Evolutionary conservation across 1,284 basidiomycete species (phyloP).

Genomic region (Neotropicomus parvogracilis): DNA sequence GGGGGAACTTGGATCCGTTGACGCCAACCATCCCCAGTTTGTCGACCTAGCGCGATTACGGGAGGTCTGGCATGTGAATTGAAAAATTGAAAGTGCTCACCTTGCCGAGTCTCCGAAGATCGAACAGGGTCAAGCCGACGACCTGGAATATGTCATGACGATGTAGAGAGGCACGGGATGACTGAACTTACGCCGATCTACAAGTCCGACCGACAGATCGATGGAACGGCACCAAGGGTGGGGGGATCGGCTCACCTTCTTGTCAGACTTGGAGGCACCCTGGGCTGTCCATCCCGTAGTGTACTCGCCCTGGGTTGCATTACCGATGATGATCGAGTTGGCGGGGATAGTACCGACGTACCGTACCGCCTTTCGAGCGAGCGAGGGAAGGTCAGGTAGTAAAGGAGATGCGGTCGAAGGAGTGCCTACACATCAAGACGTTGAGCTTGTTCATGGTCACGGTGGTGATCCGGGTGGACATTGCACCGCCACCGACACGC

Average conservation of each 20-base stretch:
- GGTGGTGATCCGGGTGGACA: slow-evolving; percentile 11
- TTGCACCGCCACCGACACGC: slow-evolving; percentile 29
- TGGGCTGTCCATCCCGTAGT: slow-evolving; percentile 91
- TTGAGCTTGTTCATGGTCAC: slow-evolving; percentile 38
- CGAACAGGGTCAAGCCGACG: slow-evolving; percentile 86
- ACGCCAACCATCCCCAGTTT: slow-evolving; percentile 81
- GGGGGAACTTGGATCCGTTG: slow-evolving; percentile 81
- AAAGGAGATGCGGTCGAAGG: neutral
- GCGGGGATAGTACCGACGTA: slow-evolving; percentile 30
- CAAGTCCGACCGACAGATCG: slow-evolving; percentile 4
- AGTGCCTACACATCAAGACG: slow-evolving; percentile 67
- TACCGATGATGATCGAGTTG: neutral
- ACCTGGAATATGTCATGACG: slow-evolving; percentile 49
- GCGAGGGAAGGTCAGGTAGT: slow-evolving; percentile 2
- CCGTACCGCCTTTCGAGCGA: slow-evolving; percentile 64
- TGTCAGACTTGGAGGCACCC: slow-evolving; percentile 91
- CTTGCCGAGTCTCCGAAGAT: slow-evolving; percentile 83
- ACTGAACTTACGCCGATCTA: slow-evolving; percentile 61
- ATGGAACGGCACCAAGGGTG: neutral
- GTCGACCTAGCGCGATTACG: slow-evolving; percentile 46
- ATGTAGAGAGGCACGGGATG: slow-evolving; percentile 1
- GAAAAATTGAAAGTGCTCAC: slow-evolving; percentile 37
- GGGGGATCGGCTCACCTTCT: slow-evolving; percentile 59
- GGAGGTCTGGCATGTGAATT: neutral
- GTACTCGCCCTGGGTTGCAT: slow-evolving; percentile 67